Evolutionary conservation across 306 rosid species (phyloP).

Genomic region (Lupinus albus): DNA sequence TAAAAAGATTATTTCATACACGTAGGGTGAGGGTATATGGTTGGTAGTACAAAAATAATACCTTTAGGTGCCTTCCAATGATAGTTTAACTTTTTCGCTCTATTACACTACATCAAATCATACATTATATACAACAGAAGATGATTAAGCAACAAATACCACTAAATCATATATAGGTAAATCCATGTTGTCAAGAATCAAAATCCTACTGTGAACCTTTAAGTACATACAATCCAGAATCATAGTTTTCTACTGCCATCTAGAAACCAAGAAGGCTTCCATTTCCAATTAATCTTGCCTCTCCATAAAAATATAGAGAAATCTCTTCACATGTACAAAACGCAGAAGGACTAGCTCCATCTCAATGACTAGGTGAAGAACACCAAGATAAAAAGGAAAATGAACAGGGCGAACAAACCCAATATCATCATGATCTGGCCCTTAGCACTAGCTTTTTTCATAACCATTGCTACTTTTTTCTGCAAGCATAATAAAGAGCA

Average conservation of each 20-base stretch:
- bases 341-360: slow-evolving; percentile 29
- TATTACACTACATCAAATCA: not conserved
- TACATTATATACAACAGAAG: slow-evolving; percentile 13
- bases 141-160: not conserved
- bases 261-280: slow-evolving; percentile 32
- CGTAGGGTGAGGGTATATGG: too few species aligned
- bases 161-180: slow-evolving; percentile 16
- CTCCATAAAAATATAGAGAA: slow-evolving; percentile 30
- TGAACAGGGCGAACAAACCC: slow-evolving; percentile 72
- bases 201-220: slow-evolving; percentile 34
- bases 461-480: slow-evolving; percentile 87
- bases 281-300: slow-evolving; percentile 27
- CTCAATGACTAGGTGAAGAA: slow-evolving; percentile 66
- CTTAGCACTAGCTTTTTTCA: slow-evolving; percentile 88
- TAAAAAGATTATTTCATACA: too few species aligned
- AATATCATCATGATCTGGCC: slow-evolving; percentile 88
- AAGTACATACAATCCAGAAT: slow-evolving; percentile 32
- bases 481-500: slow-evolving; percentile 48
- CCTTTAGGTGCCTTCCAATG: too few species aligned
- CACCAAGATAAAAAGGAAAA: slow-evolving; percentile 82
- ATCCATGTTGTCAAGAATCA: slow-evolving; percentile 31
- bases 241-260: slow-evolving; percentile 31
- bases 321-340: slow-evolving; percentile 37
- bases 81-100: too few species aligned
- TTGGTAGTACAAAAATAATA: too few species aligned